Evolutionary conservation across 306 rosid genomes (phyloP).

Genomic region (Lathyrus tuberosus): DNA sequence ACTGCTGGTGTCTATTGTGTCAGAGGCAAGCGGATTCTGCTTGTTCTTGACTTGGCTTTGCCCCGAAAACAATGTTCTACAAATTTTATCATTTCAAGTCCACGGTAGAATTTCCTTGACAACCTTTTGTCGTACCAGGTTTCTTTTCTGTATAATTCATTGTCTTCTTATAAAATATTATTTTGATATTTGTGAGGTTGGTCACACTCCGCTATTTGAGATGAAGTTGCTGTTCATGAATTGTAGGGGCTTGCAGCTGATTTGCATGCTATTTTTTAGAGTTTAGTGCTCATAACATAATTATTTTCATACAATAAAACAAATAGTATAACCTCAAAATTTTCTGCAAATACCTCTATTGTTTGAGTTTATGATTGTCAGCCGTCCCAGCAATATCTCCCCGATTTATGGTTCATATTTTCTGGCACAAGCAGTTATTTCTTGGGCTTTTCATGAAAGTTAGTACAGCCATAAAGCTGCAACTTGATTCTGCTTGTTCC

Average conservation of each 20-base stretch:
- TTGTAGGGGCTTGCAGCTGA: neutral
- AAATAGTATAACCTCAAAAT: neutral
- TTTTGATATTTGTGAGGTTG: slow-evolving; percentile 22
- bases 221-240: slow-evolving; percentile 20
- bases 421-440: neutral
- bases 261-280: neutral
- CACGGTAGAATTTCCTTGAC: slow-evolving; percentile 9
- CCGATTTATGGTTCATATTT: slow-evolving; percentile 21
- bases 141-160: slow-evolving; percentile 14
- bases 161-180: slow-evolving; percentile 19
- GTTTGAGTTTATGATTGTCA: slow-evolving; percentile 10
- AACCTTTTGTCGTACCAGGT: slow-evolving; percentile 3
- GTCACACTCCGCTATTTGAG: slow-evolving; percentile 25
- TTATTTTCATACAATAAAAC: slow-evolving; percentile 13
- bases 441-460: slow-evolving; percentile 11
- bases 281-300: neutral
- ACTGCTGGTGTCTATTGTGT: neutral
- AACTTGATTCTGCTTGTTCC: slow-evolving; percentile 20
- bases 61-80: slow-evolving; percentile 9
- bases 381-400: neutral
- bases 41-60: slow-evolving; percentile 34
- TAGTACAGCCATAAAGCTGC: slow-evolving; percentile 18
- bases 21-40: slow-evolving; percentile 12
- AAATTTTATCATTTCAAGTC: slow-evolving; percentile 25
- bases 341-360: slow-evolving; percentile 1